These are phyloP conservation scores for Paramecium sonneborni DNA, from an alignment of 73 alveolate species.

Conservation along the genomic window DNA sequence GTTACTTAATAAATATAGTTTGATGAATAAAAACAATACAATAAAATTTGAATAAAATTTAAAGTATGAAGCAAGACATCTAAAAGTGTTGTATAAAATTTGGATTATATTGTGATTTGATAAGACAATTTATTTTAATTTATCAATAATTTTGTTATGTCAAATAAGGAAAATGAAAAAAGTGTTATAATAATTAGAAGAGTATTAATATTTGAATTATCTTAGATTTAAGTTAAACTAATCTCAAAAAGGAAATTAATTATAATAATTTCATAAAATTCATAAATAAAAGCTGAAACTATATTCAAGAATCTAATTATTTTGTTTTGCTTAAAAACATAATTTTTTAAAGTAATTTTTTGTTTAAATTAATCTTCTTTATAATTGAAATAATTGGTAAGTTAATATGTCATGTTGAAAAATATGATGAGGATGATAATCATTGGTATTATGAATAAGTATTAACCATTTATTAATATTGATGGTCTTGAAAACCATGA, in stretches of 20 bases:
- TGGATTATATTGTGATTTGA: neutral
- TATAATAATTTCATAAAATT: neutral
- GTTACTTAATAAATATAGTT: neutral
- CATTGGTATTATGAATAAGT: neutral
- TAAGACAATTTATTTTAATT: neutral
- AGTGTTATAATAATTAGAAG: neutral
- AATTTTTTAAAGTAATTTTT: neutral
- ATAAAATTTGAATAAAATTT: neutral
- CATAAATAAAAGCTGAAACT: neutral
- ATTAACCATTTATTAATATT: neutral
- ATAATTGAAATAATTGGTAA: neutral
- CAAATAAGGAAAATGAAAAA: neutral
- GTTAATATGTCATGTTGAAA: neutral
- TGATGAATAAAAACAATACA: neutral
- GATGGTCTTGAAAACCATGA: neutral
- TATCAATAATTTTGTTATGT: neutral
- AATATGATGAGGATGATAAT: neutral
- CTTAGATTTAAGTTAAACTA: neutral
- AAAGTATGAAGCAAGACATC: neutral
- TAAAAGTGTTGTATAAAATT: neutral
- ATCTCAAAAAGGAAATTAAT: neutral
- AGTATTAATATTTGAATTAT: neutral
- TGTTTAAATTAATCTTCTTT: neutral
- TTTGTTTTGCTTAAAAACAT: neutral
- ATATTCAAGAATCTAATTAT: neutral